Percentiles rank a stretch among this genome's conserved stretches.
phyloP scores from a whole-genome alignment of 768 basidiomycete genomes.

The Leccinum incarnatum region DNA sequence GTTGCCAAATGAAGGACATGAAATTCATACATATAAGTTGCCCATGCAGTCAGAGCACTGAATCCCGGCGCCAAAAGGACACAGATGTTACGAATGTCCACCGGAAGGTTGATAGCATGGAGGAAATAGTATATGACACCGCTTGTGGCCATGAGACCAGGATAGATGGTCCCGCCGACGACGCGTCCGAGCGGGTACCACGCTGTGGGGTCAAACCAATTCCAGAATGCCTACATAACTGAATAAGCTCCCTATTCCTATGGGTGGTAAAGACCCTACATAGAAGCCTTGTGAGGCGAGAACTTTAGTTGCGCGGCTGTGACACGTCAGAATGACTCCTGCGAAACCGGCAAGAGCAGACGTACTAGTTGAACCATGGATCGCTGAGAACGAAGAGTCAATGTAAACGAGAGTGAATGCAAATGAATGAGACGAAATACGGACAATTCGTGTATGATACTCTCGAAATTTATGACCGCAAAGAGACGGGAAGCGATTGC shows the following conservation, averaged over 20 bases:
- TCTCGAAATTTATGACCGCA: conserved; percentile 97
- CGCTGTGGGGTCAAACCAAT: conserved; percentile 99
- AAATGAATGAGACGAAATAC: conserved; percentile 30
- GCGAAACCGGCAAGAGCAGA: conserved; percentile 14
- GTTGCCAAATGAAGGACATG: not conserved
- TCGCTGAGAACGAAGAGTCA: conserved; percentile 52
- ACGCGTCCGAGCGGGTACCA: conserved; percentile 99
- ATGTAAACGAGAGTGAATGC: not conserved
- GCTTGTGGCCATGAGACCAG: conserved; percentile 97
- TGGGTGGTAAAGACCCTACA: conserved; percentile 46
- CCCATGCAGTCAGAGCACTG: conserved; percentile 93
- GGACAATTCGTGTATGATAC: conserved; percentile 99
- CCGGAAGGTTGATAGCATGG: conserved; percentile 85
- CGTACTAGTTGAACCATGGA: conserved; percentile 99
- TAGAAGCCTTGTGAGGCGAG: conserved; percentile 94
- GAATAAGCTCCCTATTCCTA: conserved; percentile 6
- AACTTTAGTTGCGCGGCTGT: conserved; percentile 88
- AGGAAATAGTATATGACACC: conserved; percentile 95
- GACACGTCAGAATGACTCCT: not conserved
- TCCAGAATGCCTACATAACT: conserved; percentile 91
- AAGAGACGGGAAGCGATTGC: conserved; percentile 96
- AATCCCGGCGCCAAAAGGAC: conserved; percentile 97
- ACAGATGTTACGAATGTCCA: conserved; percentile 96
- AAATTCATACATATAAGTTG: conserved; percentile 81
- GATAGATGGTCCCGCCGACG: conserved; percentile 97